Base-by-base conservation (phyloP, 768 basidiomycete species). In the Suillus subalutaceus region DNA sequence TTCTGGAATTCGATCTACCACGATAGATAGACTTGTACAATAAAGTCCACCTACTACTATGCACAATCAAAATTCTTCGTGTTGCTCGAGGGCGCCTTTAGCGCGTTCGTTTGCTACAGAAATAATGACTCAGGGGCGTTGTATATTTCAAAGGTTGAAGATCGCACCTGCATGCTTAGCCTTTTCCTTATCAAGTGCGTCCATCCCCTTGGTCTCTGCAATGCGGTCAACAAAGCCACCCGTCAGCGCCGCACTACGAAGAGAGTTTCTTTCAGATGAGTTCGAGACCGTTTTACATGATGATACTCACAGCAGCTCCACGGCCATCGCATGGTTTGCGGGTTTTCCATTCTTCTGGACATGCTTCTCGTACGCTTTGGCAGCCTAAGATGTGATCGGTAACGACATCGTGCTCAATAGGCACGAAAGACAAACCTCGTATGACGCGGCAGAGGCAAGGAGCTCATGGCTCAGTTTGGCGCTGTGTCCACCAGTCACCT, bases 351-450 rank as follows among this genome's bases (percentile, higher is more conserved):
- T 50, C 20, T 12, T 18, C 10, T 3, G 43, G 64, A 72, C 56
- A 48, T 77, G 74, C 4, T 72, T 5, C 63, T 73, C 66, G 66
- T 78, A 77, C 1, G 70, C 70, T 52, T 78, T 78, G 4, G 75
- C 75, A 26, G 72, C 75, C 75, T 78, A 35, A 18, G 32, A 35
- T 16, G 38, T 56, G 23, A 48, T 74, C 56, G 61, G 66, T 52
- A 9, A 18, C 35, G 23, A 16, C 4, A 15, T 44, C 38, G 4
- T 55, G 16, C 8, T 9, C 6, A 18, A 20, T 1, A 10, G 8
- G 12, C 35, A n/a, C 12, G 2, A 8, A 0, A 32, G 23, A 30
- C 35, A 38, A 61, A 64, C 75, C 66, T 76, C 76, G 60, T 73
- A 76, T 10, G 75, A 72, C 3, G 75, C 75, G 2, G 76, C 75